Conservation (phyloP, 306 rosid genomes). For the Fragaria iinumae region DNA sequence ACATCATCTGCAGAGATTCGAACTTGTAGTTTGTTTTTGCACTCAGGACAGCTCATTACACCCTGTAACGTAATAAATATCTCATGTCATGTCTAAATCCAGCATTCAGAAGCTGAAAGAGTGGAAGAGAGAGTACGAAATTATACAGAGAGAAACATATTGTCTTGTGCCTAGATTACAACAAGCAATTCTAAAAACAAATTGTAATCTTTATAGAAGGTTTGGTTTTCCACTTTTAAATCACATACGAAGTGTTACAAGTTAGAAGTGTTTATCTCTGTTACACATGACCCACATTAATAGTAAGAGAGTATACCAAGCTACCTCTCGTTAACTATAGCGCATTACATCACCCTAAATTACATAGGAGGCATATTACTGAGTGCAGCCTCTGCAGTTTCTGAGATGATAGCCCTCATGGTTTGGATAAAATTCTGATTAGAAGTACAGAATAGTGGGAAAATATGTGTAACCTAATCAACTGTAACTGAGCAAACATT, state of each 20-base stretch:
- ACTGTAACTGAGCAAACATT: background rate
- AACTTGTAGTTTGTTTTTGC: conserved; percentile 78
- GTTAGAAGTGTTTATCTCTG: background rate
- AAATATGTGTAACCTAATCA: conserved; percentile 4
- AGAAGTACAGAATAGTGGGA: background rate
- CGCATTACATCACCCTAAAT: background rate
- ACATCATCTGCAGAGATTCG: conserved; percentile 92
- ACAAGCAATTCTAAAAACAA: background rate
- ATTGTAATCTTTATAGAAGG: background rate
- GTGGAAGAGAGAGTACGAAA: background rate
- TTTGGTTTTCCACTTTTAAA: background rate
- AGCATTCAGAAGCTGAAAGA: conserved; percentile 25
- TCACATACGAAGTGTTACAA: background rate
- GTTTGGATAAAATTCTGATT: background rate
- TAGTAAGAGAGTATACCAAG: background rate
- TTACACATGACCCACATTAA: background rate
- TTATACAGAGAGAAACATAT: background rate
- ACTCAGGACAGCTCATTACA: conserved; percentile 90
- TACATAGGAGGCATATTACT: background rate
- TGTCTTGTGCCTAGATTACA: background rate
- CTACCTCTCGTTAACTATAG: background rate
- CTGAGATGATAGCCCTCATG: conserved; percentile 2
- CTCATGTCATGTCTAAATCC: conserved; percentile 23
- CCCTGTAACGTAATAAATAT: conserved; percentile 58
- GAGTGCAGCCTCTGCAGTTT: background rate